These are phyloP conservation scores for Cyclotella cryptica DNA, from an alignment of 108 stramenopile genomes.

Conservation along the genomic window DNA sequence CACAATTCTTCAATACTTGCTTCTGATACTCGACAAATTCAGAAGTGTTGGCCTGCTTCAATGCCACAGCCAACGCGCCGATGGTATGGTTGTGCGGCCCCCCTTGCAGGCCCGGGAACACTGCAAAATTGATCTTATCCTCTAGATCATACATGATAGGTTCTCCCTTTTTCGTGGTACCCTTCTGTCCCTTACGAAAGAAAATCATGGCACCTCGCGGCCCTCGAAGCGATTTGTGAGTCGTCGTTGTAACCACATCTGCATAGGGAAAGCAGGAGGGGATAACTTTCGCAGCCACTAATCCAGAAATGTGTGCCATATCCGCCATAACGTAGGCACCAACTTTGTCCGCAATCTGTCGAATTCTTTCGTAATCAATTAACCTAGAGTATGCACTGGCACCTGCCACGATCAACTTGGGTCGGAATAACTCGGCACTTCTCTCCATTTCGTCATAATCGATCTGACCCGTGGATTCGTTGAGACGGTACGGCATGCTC, in stretches of 20 bases:
- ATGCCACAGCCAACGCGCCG: slow-evolving; percentile 95
- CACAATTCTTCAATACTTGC: slow-evolving; percentile 86
- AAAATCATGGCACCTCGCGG: slow-evolving; percentile 99
- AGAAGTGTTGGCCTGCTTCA: slow-evolving; percentile 93
- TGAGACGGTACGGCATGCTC: slow-evolving; percentile 98
- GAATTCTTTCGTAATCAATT: slow-evolving; percentile 99
- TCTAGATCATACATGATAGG: slow-evolving; percentile 97
- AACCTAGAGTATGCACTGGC: slow-evolving; percentile 98
- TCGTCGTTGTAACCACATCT: slow-evolving; percentile 99
- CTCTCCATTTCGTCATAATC: slow-evolving; percentile 98
- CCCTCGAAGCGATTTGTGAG: slow-evolving; percentile 99
- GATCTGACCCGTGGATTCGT: slow-evolving; percentile 94
- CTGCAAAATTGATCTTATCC: slow-evolving; percentile 97
- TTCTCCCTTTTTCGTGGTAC: slow-evolving; percentile 93
- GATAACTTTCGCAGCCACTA: slow-evolving; percentile 95
- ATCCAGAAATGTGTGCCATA: slow-evolving; percentile 99
- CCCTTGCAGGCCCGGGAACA: slow-evolving; percentile 99
- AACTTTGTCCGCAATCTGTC: slow-evolving; percentile 91
- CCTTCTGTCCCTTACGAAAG: slow-evolving; percentile 91
- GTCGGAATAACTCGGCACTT: slow-evolving; percentile 96
- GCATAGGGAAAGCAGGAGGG: slow-evolving; percentile 97
- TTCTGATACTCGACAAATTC: slow-evolving; percentile 98
- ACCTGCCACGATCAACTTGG: slow-evolving; percentile 99
- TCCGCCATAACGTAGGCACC: slow-evolving; percentile 97
- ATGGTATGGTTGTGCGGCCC: slow-evolving; percentile 99